phyloP scores from a whole-genome alignment of 331 rosid genomes.

The Malus hybrid region DNA sequence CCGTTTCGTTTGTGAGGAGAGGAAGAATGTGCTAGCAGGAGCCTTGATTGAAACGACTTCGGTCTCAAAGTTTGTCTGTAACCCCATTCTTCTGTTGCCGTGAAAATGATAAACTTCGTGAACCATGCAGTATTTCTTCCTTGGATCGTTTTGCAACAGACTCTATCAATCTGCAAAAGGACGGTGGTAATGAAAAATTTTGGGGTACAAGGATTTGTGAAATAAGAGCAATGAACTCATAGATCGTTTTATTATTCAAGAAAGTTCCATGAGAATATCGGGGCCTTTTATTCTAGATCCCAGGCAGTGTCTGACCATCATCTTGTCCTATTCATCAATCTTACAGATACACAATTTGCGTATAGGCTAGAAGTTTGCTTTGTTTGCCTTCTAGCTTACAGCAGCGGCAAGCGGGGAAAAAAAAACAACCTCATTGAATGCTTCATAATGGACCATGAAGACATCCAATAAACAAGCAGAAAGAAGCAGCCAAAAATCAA shows the following conservation, averaged over 20 bases:
- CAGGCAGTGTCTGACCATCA: background rate
- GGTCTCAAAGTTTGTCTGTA: background rate
- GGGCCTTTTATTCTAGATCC: background rate
- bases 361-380: background rate
- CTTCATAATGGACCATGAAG: background rate
- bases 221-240: too few relatives aligned
- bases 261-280: too few relatives aligned
- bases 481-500: background rate
- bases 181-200: background rate
- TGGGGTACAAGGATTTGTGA: too few relatives aligned
- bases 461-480: background rate
- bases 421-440: background rate
- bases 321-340: background rate
- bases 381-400: background rate
- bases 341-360: background rate
- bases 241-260: too few relatives aligned
- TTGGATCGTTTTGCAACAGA: conserved; percentile 48
- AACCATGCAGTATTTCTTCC: conserved; percentile 29
- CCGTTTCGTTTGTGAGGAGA: background rate
- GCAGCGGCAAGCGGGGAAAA: background rate
- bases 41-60: background rate
- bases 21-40: background rate
- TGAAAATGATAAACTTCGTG: conserved; percentile 16
- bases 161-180: conserved; percentile 36
- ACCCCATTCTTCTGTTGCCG: conserved; percentile 22